phyloP scores from a whole-genome alignment of 768 basidiomycete species.

The Mycena floridula region DNA sequence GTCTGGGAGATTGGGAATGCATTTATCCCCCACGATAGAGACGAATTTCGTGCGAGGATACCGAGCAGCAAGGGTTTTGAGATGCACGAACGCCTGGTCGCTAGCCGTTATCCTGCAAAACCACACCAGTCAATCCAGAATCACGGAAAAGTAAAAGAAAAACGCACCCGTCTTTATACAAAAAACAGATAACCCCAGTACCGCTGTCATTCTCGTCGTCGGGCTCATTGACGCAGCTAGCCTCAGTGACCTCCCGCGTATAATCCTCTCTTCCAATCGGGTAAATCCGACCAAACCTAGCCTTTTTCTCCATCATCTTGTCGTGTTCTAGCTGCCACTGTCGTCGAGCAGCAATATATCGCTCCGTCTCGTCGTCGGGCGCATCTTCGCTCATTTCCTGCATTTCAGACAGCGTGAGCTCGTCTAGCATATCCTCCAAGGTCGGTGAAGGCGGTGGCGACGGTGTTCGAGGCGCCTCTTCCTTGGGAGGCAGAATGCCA shows the following conservation, averaged over 20 bases:
- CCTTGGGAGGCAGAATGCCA: slow-evolving; percentile 80
- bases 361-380: slow-evolving; percentile 69
- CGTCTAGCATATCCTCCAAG: slow-evolving; percentile 60
- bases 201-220: slow-evolving; percentile 65
- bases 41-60: slow-evolving; percentile 95
- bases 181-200: slow-evolving; percentile 88
- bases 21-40: slow-evolving; percentile 90
- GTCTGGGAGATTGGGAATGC: slow-evolving; percentile 95
- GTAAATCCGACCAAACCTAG: slow-evolving; percentile 78
- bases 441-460: slow-evolving; percentile 76
- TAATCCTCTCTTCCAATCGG: slow-evolving; percentile 93
- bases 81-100: slow-evolving; percentile 65
- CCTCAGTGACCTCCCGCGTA: slow-evolving; percentile 91
- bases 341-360: slow-evolving; percentile 61
- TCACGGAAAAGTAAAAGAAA: neutral
- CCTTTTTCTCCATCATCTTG: slow-evolving; percentile 45
- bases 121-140: neutral
- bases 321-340: slow-evolving; percentile 62
- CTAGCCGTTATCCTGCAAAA: slow-evolving; percentile 80
- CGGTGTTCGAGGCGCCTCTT: slow-evolving; percentile 64
- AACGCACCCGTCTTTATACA: slow-evolving; percentile 92
- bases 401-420: slow-evolving; percentile 58
- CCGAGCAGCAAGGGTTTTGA: slow-evolving; percentile 67
- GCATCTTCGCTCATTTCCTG: slow-evolving; percentile 68
- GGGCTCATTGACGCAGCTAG: slow-evolving; percentile 64